Evolutionary conservation across 2,329 filamentous ascomycete species (phyloP).

Genomic region (Penicillium verrucosum): DNA sequence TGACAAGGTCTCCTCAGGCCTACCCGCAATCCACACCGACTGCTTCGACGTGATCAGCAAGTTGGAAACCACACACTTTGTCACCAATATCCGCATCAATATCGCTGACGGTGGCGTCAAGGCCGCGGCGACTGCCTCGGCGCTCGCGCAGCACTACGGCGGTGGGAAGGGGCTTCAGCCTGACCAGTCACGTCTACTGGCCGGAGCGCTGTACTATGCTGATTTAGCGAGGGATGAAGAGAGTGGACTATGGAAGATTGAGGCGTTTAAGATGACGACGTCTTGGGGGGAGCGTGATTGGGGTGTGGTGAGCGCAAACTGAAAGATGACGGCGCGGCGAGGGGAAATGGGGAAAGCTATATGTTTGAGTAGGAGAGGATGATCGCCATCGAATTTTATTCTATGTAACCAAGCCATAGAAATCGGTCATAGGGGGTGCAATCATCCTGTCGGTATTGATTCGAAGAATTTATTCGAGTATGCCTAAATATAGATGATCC

Average conservation of each 20-base stretch:
- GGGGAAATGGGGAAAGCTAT: not conserved
- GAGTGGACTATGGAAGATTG: not conserved
- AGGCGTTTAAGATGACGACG: not conserved
- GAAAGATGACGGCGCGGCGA: not conserved
- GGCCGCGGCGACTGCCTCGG: not conserved
- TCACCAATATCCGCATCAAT: not conserved
- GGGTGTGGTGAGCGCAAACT: not conserved
- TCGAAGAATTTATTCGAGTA: no score
- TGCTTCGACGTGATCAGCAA: not conserved
- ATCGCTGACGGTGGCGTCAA: not conserved
- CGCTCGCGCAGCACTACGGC: not conserved
- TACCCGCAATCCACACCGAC: not conserved
- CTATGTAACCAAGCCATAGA: not conserved
- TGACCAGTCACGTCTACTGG: not conserved
- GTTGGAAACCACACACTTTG: not conserved
- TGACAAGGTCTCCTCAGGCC: not conserved
- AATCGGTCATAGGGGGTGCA: no score
- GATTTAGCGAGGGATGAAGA: not conserved
- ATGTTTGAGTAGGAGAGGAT: not conserved
- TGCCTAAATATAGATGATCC: no score
- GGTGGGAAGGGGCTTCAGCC: not conserved
- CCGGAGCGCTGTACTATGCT: not conserved
- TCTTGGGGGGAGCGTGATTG: not conserved
- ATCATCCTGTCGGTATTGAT: no score
- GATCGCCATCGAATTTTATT: not conserved